Percentiles rank a stretch among this genome's conserved stretches.
These are phyloP conservation scores for Ogataea ganodermae DNA, from an alignment of 805 yeast genomes.

Conservation along the genomic window DNA sequence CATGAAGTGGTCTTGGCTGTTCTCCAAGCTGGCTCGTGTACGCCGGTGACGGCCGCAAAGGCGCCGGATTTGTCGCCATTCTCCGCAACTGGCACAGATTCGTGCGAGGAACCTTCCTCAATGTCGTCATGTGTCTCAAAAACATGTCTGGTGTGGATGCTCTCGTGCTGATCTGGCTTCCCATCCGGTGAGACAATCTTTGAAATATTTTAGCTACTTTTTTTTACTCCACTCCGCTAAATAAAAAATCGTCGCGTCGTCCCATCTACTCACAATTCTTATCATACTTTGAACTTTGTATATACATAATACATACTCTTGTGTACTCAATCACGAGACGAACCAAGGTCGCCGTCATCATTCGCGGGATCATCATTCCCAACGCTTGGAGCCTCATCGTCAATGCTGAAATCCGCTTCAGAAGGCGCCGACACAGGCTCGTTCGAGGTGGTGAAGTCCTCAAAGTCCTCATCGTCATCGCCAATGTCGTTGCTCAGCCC, in stretches of 20 bases:
- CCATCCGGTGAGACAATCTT: too few relatives aligned
- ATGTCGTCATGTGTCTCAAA: too few relatives aligned
- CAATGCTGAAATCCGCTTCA: constrained; percentile 9
- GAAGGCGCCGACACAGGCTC: neutral
- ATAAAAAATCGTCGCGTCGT: constrained; percentile 3
- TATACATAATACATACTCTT: neutral
- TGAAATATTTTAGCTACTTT: too few relatives aligned
- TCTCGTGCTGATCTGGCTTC: too few relatives aligned
- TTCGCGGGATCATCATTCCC: neutral
- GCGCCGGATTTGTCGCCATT: constrained; percentile 2
- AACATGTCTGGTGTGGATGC: too few relatives aligned
- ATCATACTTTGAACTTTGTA: neutral
- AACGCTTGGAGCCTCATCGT: constrained; percentile 4
- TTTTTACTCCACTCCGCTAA: too few relatives aligned
- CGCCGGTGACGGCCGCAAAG: constrained; percentile 24
- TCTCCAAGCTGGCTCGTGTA: constrained; percentile 30
- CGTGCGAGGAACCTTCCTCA: too few relatives aligned
- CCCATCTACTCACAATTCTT: neutral
- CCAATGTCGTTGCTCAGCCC: constrained; percentile 35
- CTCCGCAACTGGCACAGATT: too few relatives aligned
- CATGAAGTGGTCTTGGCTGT: constrained; percentile 28
- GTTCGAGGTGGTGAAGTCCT: constrained; percentile 24
- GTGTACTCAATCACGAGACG: constrained; percentile 2
- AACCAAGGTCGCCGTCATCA: constrained; percentile 7
- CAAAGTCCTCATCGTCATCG: constrained; percentile 34